Evolutionary conservation across 805 yeast genomes (phyloP).

Genomic region (Ogataea trehaloabstinens): DNA sequence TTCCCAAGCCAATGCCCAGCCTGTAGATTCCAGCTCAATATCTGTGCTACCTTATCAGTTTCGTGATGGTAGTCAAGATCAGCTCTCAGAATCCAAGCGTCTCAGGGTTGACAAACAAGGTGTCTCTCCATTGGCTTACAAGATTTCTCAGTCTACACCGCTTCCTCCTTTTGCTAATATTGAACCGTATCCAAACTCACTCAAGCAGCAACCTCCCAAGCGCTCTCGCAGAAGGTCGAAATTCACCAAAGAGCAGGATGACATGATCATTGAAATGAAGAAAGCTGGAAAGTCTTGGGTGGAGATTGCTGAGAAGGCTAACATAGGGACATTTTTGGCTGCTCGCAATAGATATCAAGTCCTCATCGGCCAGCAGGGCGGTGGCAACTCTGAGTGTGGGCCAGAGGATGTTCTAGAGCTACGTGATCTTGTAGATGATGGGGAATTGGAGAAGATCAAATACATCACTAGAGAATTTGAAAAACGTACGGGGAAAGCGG

Average conservation of each 20-base stretch:
- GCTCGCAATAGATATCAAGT: slow-evolving; percentile 80
- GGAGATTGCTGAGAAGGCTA: slow-evolving; percentile 64
- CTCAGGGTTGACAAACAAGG: slow-evolving; percentile 17
- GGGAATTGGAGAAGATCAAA: slow-evolving; percentile 69
- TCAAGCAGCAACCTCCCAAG: slow-evolving; percentile 33
- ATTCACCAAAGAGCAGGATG: slow-evolving; percentile 67
- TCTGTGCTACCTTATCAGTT: too few relatives aligned
- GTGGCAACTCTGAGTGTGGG: slow-evolving; percentile 65
- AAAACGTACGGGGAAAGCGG: slow-evolving; percentile 49
- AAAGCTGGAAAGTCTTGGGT: slow-evolving; percentile 67
- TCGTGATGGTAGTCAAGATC: too few relatives aligned
- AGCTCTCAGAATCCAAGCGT: too few relatives aligned
- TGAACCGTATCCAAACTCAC: slow-evolving; percentile 20
- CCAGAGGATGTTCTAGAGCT: slow-evolving; percentile 51
- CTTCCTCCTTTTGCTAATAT: slow-evolving; percentile 29
- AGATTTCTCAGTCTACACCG: slow-evolving; percentile 25
- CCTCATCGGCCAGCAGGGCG: slow-evolving; percentile 79
- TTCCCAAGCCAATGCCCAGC: too few relatives aligned
- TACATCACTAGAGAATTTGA: slow-evolving; percentile 61
- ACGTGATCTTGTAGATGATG: slow-evolving; percentile 58
- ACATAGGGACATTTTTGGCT: slow-evolving; percentile 65
- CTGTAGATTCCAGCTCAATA: too few relatives aligned
- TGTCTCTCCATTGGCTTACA: slow-evolving; percentile 21
- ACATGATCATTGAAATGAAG: slow-evolving; percentile 58
- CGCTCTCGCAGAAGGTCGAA: slow-evolving; percentile 64